Base-by-base conservation (phyloP, 2,329 filamentous ascomycete species). In the Fusarium continuum region DNA sequence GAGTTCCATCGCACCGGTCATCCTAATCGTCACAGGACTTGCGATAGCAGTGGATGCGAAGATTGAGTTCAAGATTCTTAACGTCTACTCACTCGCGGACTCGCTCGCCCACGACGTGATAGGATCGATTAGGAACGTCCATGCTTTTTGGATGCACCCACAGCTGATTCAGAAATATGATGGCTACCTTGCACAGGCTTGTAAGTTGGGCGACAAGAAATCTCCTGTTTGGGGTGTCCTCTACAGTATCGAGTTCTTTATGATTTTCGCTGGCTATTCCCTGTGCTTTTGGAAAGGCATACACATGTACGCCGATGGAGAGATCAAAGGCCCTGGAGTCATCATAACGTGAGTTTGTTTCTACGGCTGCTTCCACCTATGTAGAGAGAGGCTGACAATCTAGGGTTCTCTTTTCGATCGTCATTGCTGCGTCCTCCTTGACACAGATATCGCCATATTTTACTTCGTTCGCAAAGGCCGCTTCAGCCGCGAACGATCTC, bases 281-380 rank as follows among this genome's bases (percentile, higher is more conserved):
- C 65, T 80, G 6, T 74, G 73, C 3, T 80, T 80, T 39, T 80
- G 78, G 78, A 77, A 79, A 49, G 78, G 77, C 1, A 68, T 79
- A 28, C 64, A 64, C 14, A 74, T 79, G 70, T 62, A 74, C 20
- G 59, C 68, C 8, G 56, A 67, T 1, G 75, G 75, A 6, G 74
- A 78, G 43, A 73, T 80, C 13, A 34, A 60, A 5, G 60, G 72
- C 3, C 65, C 72, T 6, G 77, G 78, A 13, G 66, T 22, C 2
- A 35, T 57, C n/a, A 46, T 57, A 8, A 57, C 49, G 44, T 47
- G 9, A 36, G 44, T 17, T n/a, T 3, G 16, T 17, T 17, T 11
- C 32, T 14, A n/a, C n/a, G n/a, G n/a, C n/a, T n/a, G n/a, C n/a
- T n/a, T n/a, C n/a, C n/a, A n/a, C n/a, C n/a, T n/a, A n/a, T n/a